Conservation (phyloP, 495 filamentous ascomycete genomes). For the Cercophora newfieldiana region DNA sequence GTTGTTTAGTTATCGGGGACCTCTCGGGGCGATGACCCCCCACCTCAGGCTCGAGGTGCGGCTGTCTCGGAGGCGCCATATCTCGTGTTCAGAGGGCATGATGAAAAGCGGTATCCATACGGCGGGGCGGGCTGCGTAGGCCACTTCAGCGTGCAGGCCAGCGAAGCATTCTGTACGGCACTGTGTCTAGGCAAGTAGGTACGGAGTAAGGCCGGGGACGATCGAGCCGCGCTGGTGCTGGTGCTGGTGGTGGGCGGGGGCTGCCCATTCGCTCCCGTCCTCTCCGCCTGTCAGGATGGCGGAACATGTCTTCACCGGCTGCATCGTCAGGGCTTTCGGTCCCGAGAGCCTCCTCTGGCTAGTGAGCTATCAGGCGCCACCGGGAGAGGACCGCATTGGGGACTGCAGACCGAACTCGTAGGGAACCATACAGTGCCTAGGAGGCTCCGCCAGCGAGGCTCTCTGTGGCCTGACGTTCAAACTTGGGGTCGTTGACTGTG, state of each 20-base stretch:
- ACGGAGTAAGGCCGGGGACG: background rate
- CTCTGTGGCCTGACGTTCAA: background rate
- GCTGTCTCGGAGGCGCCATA: background rate
- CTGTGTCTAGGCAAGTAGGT: no score
- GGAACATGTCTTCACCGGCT: conserved; percentile 11
- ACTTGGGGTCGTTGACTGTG: background rate
- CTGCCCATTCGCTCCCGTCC: background rate
- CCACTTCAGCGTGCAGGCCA: background rate
- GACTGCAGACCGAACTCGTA: background rate
- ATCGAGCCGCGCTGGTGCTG: background rate
- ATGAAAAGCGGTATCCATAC: background rate
- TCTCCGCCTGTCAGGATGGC: background rate
- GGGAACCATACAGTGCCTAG: background rate
- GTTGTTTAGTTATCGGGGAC: background rate
- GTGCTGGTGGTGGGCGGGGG: background rate
- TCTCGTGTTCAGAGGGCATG: background rate
- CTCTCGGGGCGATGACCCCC: background rate
- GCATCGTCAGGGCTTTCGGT: background rate
- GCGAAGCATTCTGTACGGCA: no score
- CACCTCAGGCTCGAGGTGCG: background rate
- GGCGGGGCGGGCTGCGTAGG: background rate
- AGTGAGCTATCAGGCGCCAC: conserved; percentile 5
- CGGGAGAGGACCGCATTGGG: conserved; percentile 3
- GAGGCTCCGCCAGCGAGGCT: background rate
- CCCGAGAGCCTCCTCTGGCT: conserved; percentile 7